Conservation (phyloP, 2,329 filamentous ascomycete species). For the Penicillium occitanis region DNA sequence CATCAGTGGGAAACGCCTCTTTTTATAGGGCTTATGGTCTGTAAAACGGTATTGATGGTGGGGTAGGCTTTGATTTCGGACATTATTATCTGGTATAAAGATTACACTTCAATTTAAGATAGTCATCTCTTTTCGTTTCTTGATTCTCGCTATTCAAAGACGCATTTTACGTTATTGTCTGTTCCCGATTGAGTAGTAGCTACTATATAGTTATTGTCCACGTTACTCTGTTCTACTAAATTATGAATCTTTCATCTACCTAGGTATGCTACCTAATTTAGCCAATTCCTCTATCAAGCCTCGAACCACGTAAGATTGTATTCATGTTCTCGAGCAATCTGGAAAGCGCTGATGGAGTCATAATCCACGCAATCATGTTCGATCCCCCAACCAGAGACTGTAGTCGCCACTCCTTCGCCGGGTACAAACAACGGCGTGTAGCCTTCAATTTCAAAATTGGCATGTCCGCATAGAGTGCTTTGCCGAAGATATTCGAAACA, state of each 20-base stretch:
- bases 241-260: background rate
- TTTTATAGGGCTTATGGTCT: background rate
- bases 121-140: background rate
- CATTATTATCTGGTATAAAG: no score
- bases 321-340: background rate
- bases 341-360: background rate
- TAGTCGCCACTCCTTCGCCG: background rate
- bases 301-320: slow-evolving; percentile 5
- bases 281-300: background rate
- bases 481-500: slow-evolving; percentile 11
- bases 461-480: background rate
- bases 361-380: slow-evolving; percentile 6
- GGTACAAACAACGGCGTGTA: background rate
- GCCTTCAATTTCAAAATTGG: background rate
- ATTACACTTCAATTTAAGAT: background rate
- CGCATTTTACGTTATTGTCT: background rate
- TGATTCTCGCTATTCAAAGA: background rate
- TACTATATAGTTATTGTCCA: background rate
- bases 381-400: slow-evolving; percentile 1
- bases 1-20: background rate
- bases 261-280: background rate
- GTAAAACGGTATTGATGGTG: background rate
- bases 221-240: background rate
- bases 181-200: background rate
- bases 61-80: background rate